Base-by-base conservation (phyloP, 2,329 filamentous ascomycete species). In the Dothideomycetes sp. region DNA sequence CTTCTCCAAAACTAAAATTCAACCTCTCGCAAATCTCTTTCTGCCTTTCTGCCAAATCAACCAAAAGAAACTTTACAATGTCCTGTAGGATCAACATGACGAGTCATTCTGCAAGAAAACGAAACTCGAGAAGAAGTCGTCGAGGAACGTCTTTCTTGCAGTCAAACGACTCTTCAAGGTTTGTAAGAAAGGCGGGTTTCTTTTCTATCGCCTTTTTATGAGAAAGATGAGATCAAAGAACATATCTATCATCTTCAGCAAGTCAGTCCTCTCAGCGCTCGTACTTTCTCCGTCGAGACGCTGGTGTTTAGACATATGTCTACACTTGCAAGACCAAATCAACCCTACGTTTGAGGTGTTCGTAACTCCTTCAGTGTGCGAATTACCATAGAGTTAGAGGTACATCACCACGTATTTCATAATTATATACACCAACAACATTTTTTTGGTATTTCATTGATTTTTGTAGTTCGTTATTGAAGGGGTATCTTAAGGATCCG, bases 251-350 rank as follows among this genome's bases (percentile, higher is more conserved):
- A n/a, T n/a, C n/a, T n/a, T n/a, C 39, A 42, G 56, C 55, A 59
- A 59, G 54, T 49, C 53, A 59, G 55, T 59, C 56, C 57, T 60
- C 57, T 50, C 57, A 53, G 56, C 34, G 50, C 42, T 44, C 41
- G 38, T 18, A 43, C n/a, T 37, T 31, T 24, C 15, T 27, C 44
- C 25, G 39, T 44, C 40, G 37, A 37, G 36, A 33, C 40, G 44
- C 46, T 46, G 46, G 46, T 45, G 46, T 46, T 44, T 43, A 44
- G 36, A 41, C 23, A 16, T 36, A 7, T 34, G 40, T 42, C 42
- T 45, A 44, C 28, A 33, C 44, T 48, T 48, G 46, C 46, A 39
- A 48, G 36, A 48, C n/a, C 37, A 28, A 46, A 29, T 18, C 17
- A 34, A 33, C 45, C 46, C 31, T 42, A 40, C 41, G 46, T 48